Base-by-base conservation (phyloP, 352 stramenopile species). In the Aphanomyces cochlioides region DNA sequence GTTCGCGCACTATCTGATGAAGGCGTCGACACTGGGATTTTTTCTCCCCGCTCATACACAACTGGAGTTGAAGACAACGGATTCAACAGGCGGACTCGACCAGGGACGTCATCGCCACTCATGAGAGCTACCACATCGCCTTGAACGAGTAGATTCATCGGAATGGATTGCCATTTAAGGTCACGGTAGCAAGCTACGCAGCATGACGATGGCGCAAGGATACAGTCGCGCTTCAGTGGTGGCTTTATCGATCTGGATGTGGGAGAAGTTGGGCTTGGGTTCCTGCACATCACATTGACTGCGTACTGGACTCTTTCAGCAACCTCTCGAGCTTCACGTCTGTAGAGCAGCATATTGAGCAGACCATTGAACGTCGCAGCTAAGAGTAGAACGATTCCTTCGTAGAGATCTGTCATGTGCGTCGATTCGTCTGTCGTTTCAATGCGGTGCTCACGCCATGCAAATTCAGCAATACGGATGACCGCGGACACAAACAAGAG, bases 61-160 rank as follows among this genome's bases (percentile, higher is more conserved):
- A 43, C 36, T n/a, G 4, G 41, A 37, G 3, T 67, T 19, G 15
- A 69, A 53, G 0, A 8, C 4, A 74, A 66, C 34, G 82, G 72
- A 0, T 47, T 66, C 34, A 92, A 70, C 0, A 81, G 64, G 12
- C 76, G 74, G 17, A 95, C 85, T 12, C 84, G 73, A 0, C 87
- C 87, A 0, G 87, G 87, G 17, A 83, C 85, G 40, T 90, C 79
- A 69, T 95, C 87, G 19, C 87, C 87, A 69, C 83, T 93, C 82
- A 91, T 95, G 56, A 95, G 75, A 4, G 82, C 85, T 13, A 95
- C 76, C 8, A 95, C 72, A 47, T 95, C 87, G 28, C 84, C 83
- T 45, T 93, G 75, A 1, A 93, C 87, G 2, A 95, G 72, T 40
- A 95, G 74, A 70, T 93, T 95, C 83, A 90, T 93, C 3, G 87